Conservation (phyloP, 805 yeast species). For the Scheffersomyces coipomensis region DNA sequence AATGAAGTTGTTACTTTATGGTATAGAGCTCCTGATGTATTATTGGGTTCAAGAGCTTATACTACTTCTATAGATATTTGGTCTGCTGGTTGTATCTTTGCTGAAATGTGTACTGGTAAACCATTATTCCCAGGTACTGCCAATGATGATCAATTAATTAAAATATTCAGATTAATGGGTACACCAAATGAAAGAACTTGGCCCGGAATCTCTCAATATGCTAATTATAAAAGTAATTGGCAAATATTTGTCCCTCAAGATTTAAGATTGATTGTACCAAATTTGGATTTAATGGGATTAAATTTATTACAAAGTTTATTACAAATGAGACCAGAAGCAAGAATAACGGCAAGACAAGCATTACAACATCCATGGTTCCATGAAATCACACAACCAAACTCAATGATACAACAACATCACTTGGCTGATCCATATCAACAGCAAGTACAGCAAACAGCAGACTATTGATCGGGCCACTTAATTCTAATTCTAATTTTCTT, state of each 20-base stretch:
- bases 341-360: conserved; percentile 61
- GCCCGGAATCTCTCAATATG: conserved; percentile 93
- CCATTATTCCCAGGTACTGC: conserved; percentile 96
- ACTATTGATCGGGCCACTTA: too few species aligned
- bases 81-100: conserved; percentile 98
- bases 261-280: conserved; percentile 64
- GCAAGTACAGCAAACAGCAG: conserved; percentile 13
- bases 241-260: conserved; percentile 89
- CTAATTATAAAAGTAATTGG: conserved; percentile 84
- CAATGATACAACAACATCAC: conserved; percentile 27
- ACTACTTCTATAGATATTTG: conserved; percentile 97
- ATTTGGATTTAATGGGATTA: conserved; percentile 66
- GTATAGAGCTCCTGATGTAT: conserved; percentile 97
- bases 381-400: conserved; percentile 53
- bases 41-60: conserved; percentile 91
- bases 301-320: conserved; percentile 59
- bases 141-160: conserved; percentile 90
- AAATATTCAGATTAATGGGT: conserved; percentile 91
- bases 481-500: too few species aligned
- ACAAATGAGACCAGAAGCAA: conserved; percentile 61
- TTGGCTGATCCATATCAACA: conserved; percentile 17
- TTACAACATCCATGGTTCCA: conserved; percentile 79
- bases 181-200: conserved; percentile 95
- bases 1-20: conserved; percentile 97
- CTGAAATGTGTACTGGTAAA: conserved; percentile 98